Conservation (phyloP, 106 monocot genomes). For the Xerophyta viscosa region DNA sequence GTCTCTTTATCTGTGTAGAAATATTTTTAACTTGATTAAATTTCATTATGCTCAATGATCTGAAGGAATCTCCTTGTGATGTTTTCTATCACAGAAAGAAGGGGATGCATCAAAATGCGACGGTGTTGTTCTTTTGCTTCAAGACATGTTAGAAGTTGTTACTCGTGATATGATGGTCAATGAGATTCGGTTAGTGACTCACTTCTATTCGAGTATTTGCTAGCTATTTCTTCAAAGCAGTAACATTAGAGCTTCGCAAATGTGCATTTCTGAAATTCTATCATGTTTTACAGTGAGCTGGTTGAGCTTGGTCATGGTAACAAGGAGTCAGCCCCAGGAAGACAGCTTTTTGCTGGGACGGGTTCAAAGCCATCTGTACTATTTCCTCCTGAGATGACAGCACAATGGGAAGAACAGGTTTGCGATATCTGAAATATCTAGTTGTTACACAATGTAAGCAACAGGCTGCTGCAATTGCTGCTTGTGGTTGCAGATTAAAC, state of each 20-base stretch:
- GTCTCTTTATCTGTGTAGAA: not conserved
- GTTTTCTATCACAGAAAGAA: constrained; percentile 77
- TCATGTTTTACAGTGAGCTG: constrained; percentile 48
- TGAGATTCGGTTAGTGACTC: constrained; percentile 65
- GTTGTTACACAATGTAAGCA: too few species aligned
- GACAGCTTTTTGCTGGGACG: constrained; percentile 95
- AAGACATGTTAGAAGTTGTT: constrained; percentile 99
- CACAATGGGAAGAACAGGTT: constrained; percentile 99
- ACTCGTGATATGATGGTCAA: constrained; percentile 98
- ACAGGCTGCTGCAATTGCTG: not conserved
- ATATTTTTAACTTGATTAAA: too few species aligned
- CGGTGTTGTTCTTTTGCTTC: constrained; percentile 74
- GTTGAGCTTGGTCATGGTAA: constrained; percentile 96
- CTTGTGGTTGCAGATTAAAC: constrained; percentile 59
- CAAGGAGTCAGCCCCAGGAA: constrained; percentile 74
- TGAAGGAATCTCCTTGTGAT: not conserved
- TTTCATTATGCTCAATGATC: too few species aligned
- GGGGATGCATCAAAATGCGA: constrained; percentile 71
- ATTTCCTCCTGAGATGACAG: constrained; percentile 72
- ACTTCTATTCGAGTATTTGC: not conserved
- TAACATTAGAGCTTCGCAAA: too few species aligned
- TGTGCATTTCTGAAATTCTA: too few species aligned
- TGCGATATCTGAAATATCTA: too few species aligned
- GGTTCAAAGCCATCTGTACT: constrained; percentile 79
- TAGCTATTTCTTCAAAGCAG: too few species aligned